phyloP scores from a whole-genome alignment of 768 basidiomycete genomes.

The Dictyophora rubrovolvata region DNA sequence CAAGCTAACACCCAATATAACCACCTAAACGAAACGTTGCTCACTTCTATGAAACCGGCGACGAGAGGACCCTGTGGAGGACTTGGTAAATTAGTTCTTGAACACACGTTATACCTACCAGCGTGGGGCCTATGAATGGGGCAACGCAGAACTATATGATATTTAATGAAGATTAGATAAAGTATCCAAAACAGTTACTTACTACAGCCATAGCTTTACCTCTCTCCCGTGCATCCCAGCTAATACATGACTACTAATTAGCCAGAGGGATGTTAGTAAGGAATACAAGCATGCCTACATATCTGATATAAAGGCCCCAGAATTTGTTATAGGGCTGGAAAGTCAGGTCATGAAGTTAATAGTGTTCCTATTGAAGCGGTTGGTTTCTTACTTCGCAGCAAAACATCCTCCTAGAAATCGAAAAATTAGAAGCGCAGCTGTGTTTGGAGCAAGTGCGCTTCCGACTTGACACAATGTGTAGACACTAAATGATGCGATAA shows the following conservation, averaged over 20 bases:
- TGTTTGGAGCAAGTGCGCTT: constrained; percentile 27
- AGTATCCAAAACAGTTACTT: not conserved
- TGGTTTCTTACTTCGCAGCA: constrained; percentile 17
- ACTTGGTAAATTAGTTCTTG: not conserved
- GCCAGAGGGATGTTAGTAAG: not conserved
- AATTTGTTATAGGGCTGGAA: constrained; percentile 25
- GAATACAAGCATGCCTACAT: constrained; percentile 11
- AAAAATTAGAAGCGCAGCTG: constrained; percentile 27
- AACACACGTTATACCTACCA: constrained; percentile 4
- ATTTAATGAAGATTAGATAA: not conserved
- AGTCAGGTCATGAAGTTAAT: not conserved
- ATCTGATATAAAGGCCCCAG: constrained; percentile 27
- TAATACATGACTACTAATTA: not conserved
- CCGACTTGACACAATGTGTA: constrained; percentile 26
- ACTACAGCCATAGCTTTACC: constrained; percentile 24
- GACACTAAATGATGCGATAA: constrained; percentile 14
- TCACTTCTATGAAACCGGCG: constrained; percentile 23
- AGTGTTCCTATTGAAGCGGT: no score
- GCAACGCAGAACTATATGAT: constrained; percentile 19
- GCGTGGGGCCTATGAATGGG: constrained; percentile 26
- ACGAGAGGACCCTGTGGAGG: constrained; percentile 22
- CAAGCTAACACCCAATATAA: constrained; percentile 24
- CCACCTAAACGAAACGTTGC: constrained; percentile 22
- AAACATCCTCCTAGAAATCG: constrained; percentile 27
- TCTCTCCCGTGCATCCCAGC: constrained; percentile 24